phyloP scores from a whole-genome alignment of 2,329 filamentous ascomycete species.

The Juglanconis oblonga region DNA sequence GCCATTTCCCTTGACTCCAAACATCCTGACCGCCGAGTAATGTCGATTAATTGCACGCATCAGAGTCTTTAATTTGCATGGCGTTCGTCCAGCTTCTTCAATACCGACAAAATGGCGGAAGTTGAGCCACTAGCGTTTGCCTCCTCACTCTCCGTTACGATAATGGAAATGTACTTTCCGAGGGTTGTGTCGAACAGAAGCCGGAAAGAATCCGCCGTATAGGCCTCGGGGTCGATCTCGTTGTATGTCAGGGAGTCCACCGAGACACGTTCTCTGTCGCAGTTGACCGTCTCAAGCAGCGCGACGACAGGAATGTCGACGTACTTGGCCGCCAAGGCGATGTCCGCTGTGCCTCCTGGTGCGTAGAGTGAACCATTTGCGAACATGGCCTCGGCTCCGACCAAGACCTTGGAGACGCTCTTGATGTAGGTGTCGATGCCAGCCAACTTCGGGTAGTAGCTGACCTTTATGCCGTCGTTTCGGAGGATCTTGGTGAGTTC shows the following conservation, averaged over 20 bases:
- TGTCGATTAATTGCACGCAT: not conserved
- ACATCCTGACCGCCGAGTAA: not conserved
- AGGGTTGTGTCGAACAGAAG: slow-evolving; percentile 92
- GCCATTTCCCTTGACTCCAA: not conserved
- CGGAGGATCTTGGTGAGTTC: slow-evolving; percentile 66
- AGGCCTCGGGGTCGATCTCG: slow-evolving; percentile 78
- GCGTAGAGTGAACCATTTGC: slow-evolving; percentile 91
- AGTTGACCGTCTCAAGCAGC: slow-evolving; percentile 93
- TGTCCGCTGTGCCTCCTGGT: slow-evolving; percentile 78
- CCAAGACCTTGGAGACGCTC: slow-evolving; percentile 65
- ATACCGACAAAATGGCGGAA: slow-evolving; percentile 71
- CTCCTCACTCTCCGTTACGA: slow-evolving; percentile 91
- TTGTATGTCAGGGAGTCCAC: slow-evolving; percentile 93
- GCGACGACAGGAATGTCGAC: slow-evolving; percentile 79
- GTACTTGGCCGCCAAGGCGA: slow-evolving; percentile 79
- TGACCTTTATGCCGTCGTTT: slow-evolving; percentile 68
- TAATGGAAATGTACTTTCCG: slow-evolving; percentile 79
- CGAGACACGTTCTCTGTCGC: slow-evolving; percentile 78
- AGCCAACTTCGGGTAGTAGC: slow-evolving; percentile 75
- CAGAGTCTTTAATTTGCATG: slow-evolving; percentile 21
- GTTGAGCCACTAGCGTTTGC: slow-evolving; percentile 85
- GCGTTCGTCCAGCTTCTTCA: slow-evolving; percentile 57
- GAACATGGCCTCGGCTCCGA: slow-evolving; percentile 93
- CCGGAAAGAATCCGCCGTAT: slow-evolving; percentile 49
- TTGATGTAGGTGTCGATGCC: slow-evolving; percentile 73